Evolutionary conservation across 2,329 filamentous ascomycete genomes (phyloP).

Genomic region (Pleomassaria siparia): DNA sequence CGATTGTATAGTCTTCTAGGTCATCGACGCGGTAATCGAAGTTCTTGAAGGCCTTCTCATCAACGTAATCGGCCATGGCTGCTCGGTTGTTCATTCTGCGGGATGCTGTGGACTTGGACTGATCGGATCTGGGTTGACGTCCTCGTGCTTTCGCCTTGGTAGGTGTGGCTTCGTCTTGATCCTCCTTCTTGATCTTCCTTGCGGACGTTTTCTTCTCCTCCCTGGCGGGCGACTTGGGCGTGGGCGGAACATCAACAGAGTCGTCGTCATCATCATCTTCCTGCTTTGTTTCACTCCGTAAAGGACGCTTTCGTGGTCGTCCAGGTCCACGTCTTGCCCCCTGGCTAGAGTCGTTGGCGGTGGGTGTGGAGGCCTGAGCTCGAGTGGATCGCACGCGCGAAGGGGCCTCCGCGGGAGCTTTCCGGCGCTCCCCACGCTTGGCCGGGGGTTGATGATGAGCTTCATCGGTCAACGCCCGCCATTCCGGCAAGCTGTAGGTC

Average conservation of each 20-base stretch:
- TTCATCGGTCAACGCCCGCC: constrained; percentile 90
- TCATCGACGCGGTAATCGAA: constrained; percentile 88
- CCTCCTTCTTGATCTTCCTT: constrained; percentile 36
- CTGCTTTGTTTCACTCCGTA: constrained; percentile 26
- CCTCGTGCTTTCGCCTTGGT: constrained; percentile 59
- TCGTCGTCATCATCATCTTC: constrained; percentile 36
- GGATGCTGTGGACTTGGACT: constrained; percentile 73
- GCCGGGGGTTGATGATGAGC: constrained; percentile 95
- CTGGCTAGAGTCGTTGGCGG: constrained; percentile 39
- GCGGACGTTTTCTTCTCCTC: constrained; percentile 38
- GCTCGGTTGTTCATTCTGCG: constrained; percentile 83
- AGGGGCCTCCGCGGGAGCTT: constrained; percentile 41
- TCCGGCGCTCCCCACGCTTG: constrained; percentile 77
- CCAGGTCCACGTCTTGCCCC: constrained; percentile 53
- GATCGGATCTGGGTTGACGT: constrained; percentile 28
- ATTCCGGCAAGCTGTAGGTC: constrained; percentile 95
- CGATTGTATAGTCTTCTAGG: constrained; percentile 82
- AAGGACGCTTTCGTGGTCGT: constrained; percentile 45
- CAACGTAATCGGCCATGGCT: constrained; percentile 75
- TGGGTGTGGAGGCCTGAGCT: constrained; percentile 31
- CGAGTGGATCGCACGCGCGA: constrained; percentile 37
- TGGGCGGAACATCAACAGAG: constrained; percentile 41
- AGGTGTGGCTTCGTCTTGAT: constrained; percentile 44
- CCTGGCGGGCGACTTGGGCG: constrained; percentile 48
- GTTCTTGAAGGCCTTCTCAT: constrained; percentile 85